Percentiles rank a stretch among this genome's conserved stretches.
phyloP scores from a whole-genome alignment of 176 grass and related monocot genomes.

The Stipa capillata region DNA sequence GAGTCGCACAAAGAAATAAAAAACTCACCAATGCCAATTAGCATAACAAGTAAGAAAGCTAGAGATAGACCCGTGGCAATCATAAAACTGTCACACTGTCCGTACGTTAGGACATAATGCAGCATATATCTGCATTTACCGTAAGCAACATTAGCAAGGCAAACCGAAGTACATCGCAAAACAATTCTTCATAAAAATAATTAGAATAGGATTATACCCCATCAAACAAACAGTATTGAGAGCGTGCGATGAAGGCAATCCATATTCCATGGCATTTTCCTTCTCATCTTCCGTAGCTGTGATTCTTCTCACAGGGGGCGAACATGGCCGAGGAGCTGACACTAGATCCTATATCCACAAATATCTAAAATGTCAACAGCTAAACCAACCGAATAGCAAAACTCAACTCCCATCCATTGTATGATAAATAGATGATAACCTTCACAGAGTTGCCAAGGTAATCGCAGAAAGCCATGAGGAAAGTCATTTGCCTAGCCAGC shows the following conservation, averaged over 20 bases:
- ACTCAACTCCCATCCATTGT: background rate
- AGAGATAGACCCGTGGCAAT: slow-evolving; percentile 32
- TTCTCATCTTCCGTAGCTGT: slow-evolving; percentile 85
- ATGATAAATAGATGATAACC: slow-evolving; percentile 32
- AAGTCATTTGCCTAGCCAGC: slow-evolving; percentile 94
- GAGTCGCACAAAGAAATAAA: background rate
- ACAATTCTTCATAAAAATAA: background rate
- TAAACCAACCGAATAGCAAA: background rate
- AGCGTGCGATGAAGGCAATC: slow-evolving; percentile 83
- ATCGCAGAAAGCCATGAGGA: slow-evolving; percentile 92
- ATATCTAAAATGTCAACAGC: background rate
- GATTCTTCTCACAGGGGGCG: slow-evolving; percentile 82
- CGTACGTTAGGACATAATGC: slow-evolving; percentile 60
- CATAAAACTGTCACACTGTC: slow-evolving; percentile 5
- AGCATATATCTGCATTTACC: slow-evolving; percentile 61
- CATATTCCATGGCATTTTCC: slow-evolving; percentile 96
- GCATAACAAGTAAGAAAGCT: slow-evolving; percentile 49
- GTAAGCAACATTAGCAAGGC: background rate
- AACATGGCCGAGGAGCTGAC: slow-evolving; percentile 89
- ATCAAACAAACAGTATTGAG: slow-evolving; percentile 88
- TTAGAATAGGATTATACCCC: slow-evolving; percentile 45
- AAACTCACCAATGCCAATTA: slow-evolving; percentile 64
- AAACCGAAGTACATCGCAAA: background rate
- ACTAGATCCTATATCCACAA: slow-evolving; percentile 57
- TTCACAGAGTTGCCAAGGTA: slow-evolving; percentile 86